Conservation (phyloP, 129 eudicot species). For the Flaveria brownii region DNA sequence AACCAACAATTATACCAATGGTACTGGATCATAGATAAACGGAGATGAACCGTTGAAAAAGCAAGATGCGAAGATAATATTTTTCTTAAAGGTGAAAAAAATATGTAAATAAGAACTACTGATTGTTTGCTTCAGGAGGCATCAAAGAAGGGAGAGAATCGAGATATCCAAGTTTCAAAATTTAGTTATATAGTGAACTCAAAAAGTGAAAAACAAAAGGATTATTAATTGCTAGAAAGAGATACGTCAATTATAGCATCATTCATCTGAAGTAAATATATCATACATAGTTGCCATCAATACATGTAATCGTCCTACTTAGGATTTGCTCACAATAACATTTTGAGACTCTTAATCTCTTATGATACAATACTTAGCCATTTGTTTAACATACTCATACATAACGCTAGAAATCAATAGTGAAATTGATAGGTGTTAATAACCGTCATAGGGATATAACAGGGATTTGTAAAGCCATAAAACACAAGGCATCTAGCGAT, state of each 20-base stretch:
- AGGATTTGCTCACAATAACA: constrained; percentile 7
- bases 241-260: neutral
- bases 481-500: constrained; percentile 2
- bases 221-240: neutral
- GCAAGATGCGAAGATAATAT: neutral
- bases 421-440: neutral
- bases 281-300: neutral
- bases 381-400: neutral
- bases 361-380: neutral
- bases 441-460: neutral
- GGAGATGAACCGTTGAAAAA: neutral
- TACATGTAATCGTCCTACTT: neutral
- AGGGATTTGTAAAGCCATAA: neutral
- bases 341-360: neutral
- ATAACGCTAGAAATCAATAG: constrained; percentile 13
- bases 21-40: neutral
- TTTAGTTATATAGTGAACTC: neutral
- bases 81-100: neutral
- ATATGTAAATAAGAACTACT: neutral
- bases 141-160: neutral
- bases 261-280: neutral
- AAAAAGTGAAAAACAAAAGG: neutral
- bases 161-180: neutral
- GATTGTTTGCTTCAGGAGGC: neutral
- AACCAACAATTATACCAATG: neutral